A percentile compares a stretch with the other conserved stretches of the same genome.
phyloP scores from a whole-genome alignment of 1,139 yeast species.

The Insectozyma bohioensis region DNA sequence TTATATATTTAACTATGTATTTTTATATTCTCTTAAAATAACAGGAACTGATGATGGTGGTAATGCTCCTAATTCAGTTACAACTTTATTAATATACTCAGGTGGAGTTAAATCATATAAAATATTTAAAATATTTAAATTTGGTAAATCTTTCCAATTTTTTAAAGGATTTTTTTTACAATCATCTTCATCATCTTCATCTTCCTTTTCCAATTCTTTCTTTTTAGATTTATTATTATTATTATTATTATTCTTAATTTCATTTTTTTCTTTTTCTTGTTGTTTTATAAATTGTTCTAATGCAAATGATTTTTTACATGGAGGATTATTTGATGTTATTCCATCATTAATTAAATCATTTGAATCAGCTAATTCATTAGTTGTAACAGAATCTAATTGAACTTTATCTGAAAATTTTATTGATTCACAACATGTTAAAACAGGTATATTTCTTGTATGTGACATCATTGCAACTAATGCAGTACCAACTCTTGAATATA shows the following conservation, averaged over 20 bases:
- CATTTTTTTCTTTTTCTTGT: conserved; percentile 23
- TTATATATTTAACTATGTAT: conserved; percentile 25
- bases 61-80: conserved; percentile 92
- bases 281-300: conserved; percentile 63
- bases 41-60: conserved; percentile 99
- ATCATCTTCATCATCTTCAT: conserved; percentile 13
- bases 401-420: conserved; percentile 94
- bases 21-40: conserved; percentile 86
- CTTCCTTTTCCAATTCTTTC: conserved; percentile 20
- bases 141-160: conserved; percentile 63
- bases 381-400: conserved; percentile 91
- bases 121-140: conserved; percentile 75
- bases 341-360: conserved; percentile 63
- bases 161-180: conserved; percentile 51
- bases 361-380: conserved; percentile 87
- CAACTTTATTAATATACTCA: conserved; percentile 87
- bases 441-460: conserved; percentile 85
- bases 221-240: too few relatives aligned
- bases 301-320: conserved; percentile 62
- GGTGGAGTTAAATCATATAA: conserved; percentile 96
- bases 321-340: conserved; percentile 49
- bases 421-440: conserved; percentile 92
- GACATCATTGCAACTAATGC: conserved; percentile 93
- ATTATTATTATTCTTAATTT: conserved; percentile 16
- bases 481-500: conserved; percentile 93